Conservation (phyloP, 768 basidiomycete species). For the Amanita rimosa region DNA sequence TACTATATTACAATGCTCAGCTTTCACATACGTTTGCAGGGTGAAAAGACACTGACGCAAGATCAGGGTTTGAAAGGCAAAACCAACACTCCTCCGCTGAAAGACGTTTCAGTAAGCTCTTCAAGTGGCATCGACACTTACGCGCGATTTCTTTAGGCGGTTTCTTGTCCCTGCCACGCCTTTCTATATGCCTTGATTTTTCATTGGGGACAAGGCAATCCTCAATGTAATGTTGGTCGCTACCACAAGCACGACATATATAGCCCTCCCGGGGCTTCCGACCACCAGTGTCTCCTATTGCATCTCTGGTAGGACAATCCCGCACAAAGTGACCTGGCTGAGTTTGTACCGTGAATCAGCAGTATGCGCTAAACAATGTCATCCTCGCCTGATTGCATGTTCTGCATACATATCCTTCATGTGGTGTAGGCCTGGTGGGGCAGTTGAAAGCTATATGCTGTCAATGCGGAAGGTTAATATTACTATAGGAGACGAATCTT, state of each 20-base stretch:
- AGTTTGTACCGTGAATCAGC: not conserved
- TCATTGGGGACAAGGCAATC: constrained; percentile 74
- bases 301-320: constrained; percentile 77
- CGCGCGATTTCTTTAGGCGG: constrained; percentile 74
- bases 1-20: constrained; percentile 32
- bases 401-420: constrained; percentile 81
- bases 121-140: constrained; percentile 25
- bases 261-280: constrained; percentile 79
- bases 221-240: constrained; percentile 74
- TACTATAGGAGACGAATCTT: not conserved
- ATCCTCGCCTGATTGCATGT: constrained; percentile 59
- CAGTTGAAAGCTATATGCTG: constrained; percentile 74
- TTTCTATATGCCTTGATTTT: constrained; percentile 23
- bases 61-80: constrained; percentile 87
- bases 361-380: constrained; percentile 4
- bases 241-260: constrained; percentile 85
- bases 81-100: constrained; percentile 96
- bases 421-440: constrained; percentile 63
- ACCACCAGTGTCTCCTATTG: constrained; percentile 74
- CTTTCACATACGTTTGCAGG: constrained; percentile 5
- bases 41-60: constrained; percentile 46
- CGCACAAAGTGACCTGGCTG: constrained; percentile 79
- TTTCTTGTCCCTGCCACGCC: constrained; percentile 34
- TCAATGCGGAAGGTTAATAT: not conserved
- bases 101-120: constrained; percentile 4